Base-by-base conservation (phyloP, 495 filamentous ascomycete species). In the Xylaria palmicola region DNA sequence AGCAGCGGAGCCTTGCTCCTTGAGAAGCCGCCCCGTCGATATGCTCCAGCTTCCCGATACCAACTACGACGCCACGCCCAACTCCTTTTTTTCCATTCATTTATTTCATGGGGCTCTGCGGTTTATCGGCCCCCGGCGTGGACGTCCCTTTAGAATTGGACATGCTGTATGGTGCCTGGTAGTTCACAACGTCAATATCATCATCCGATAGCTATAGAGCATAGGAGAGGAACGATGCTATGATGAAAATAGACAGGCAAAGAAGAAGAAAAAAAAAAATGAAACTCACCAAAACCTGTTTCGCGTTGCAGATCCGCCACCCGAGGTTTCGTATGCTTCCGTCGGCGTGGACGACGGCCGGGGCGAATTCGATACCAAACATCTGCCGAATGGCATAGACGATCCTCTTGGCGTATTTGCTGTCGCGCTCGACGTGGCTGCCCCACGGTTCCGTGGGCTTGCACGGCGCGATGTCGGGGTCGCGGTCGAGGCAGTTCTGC, bases 301-400 rank as follows among this genome's bases (percentile, higher is more conserved):
- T 96, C 26, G 93, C 95, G 72, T 93, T 94, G 72, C 89, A 95
- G 60, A 98, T 90, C 66, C 94, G 84, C 95, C 94, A 98, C 26
- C 93, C 90, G 43, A 98, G 79, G 68, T 96, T 96, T 68, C 80
- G 85, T 27, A 98, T 91, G 65, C 87, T 94, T 6, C 95, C 93
- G 80, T 98, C 94, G 1, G 92, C 91, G 57, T 88, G 86, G 41
- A 98, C 94, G 12, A 98, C 95, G 50, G 90, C 90, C 3, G 92
- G 88, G 6, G 95, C 91, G 62, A 98, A 88, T 73, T 98, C 95
- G 60, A 98, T 88, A 55, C 94, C 95, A 70, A 98, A 98, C 93
- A 97, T 98, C 74, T 96, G 90, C 57, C 89, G 89, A 37, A 98
- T 90, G 9, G 95, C 94, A 76, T 93, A 98, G 0, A 97, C 91